Evolutionary conservation across 176 grass and related monocot genomes (phyloP).

Genomic region (Neostapfia colusana): DNA sequence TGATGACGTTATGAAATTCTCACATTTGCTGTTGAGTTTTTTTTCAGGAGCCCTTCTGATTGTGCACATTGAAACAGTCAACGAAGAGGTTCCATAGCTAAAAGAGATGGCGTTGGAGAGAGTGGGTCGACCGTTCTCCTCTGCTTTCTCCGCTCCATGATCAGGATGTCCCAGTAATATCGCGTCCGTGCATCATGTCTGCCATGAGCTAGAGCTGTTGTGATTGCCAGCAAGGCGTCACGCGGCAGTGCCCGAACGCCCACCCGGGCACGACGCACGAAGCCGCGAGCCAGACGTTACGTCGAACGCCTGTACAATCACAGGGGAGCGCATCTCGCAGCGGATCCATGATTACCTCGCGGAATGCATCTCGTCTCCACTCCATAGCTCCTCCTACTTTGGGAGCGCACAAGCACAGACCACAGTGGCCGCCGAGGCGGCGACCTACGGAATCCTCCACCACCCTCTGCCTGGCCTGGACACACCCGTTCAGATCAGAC

Average conservation of each 20-base stretch:
- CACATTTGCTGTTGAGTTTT: no score
- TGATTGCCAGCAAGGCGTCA: neutral
- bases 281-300: neutral
- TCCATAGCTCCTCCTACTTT: neutral
- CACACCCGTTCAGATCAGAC: neutral
- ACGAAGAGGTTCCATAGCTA: no score
- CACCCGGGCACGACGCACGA: neutral
- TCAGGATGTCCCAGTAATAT: constrained; percentile 1
- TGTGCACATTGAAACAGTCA: no score
- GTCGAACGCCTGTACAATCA: neutral
- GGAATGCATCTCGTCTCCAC: neutral
- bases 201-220: neutral
- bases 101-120: no score
- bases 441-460: neutral
- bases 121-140: neutral
- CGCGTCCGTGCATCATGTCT: constrained; percentile 23
- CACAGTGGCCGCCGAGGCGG: neutral
- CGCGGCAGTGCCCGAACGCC: no score
- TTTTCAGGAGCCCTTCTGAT: no score
- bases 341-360: constrained; percentile 5
- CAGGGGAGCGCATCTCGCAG: constrained; percentile 26
- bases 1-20: no score
- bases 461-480: constrained; percentile 3
- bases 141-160: constrained; percentile 27
- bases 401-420: neutral